phyloP scores from a whole-genome alignment of 257 asterid species.

The Petunia axillaris region DNA sequence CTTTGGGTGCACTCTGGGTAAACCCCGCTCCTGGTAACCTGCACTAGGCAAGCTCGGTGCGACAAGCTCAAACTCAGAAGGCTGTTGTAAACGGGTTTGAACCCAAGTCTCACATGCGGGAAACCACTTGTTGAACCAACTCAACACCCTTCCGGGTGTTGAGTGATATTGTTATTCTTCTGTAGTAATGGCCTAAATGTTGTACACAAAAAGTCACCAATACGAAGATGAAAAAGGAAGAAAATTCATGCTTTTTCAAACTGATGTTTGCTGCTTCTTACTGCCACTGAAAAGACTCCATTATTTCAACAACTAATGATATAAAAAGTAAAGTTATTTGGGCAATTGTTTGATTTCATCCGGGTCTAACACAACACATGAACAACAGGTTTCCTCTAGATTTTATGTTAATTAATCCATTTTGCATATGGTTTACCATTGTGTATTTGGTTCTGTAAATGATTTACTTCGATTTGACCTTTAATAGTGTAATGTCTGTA shows the following conservation, averaged over 20 bases:
- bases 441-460: constrained; percentile 1
- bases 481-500: constrained; percentile 23
- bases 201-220: constrained; percentile 3
- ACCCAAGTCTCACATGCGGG: no score
- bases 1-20: no score
- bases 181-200: background rate
- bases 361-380: background rate
- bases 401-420: constrained; percentile 2
- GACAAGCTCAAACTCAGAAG: no score
- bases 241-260: background rate
- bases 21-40: no score
- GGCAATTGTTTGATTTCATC: background rate
- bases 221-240: constrained; percentile 2
- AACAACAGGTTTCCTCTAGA: background rate
- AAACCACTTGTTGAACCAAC: no score
- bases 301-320: background rate
- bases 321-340: background rate
- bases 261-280: constrained; percentile 22
- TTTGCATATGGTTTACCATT: background rate
- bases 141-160: no score
- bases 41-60: no score
- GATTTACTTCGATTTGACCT: background rate
- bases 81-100: no score
- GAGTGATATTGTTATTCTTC: constrained; percentile 5
- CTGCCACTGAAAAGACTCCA: background rate